Evolutionary conservation across 139 green algal genomes (phyloP), one percentile per base, ranked within the genome.

Genomic region (Asterochloris sp.): DNA sequence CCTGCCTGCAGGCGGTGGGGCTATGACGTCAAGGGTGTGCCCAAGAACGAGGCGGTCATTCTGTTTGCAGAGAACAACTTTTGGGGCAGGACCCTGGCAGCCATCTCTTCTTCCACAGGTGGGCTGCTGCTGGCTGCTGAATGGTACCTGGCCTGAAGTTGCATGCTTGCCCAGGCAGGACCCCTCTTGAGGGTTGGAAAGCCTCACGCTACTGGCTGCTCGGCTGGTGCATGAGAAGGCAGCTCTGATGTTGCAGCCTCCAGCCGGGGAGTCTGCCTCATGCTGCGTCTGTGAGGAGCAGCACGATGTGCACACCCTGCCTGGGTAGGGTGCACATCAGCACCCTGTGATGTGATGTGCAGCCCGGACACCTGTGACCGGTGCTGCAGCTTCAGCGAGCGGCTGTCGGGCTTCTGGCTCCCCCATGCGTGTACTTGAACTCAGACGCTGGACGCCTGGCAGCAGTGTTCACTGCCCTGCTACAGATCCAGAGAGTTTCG

Each of bases 51-150:
- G 86, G 96, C 95, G 74, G 97, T 96, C 81, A 90, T 99, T 38
- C 83, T 99, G 80, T 99, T 98, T 88, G 95, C 93, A 0, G 83
- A 85, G 28, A 89, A 94, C 86, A 99, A 99, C 93, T 99, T 99
- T 83, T 98, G 97, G 93, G 97, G 96, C 73, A 89, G 96, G 79
- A 99, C 96, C 61, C 90, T 98, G 66, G 86, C 89, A 21, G 97
- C 97, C 80, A 93, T 99, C 77, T 98, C 93, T 47, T 94, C 93
- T 24, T 97, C 91, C 71, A 96, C 94, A 85, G 82, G 82, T 82
- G 28, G 24, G 27, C 29, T 19, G 38, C 38, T 54, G 82, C 79
- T 24, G 24, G 27, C 29, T 19, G 38, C 38, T 54, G 38, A 54
- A 6, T 54, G 38, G 38, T 54, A 6, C 38, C 2, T 54, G 38